Evolutionary conservation across 352 stramenopile genomes (phyloP).

Genomic region (Phytophthora pisi): DNA sequence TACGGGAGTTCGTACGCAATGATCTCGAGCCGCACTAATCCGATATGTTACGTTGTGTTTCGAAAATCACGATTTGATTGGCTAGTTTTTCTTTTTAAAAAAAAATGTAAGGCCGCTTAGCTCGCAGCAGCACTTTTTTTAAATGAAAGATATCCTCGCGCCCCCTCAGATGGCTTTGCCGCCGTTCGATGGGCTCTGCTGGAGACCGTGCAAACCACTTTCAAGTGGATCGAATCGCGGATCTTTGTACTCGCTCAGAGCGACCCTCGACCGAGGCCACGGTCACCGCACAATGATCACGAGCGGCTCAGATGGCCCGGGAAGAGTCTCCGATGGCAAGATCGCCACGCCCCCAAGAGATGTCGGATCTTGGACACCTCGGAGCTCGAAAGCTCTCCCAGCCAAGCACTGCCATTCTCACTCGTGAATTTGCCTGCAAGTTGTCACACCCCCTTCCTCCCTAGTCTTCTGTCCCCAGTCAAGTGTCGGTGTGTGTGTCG

Average conservation of each 20-base stretch:
- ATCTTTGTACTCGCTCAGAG: neutral
- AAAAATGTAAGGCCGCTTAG: no score
- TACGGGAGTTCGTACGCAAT: no score
- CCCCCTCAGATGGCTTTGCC: neutral
- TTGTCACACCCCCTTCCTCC: neutral
- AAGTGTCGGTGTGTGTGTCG: conserved; percentile 6
- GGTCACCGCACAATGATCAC: neutral
- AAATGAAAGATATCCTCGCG: neutral
- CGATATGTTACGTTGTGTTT: no score
- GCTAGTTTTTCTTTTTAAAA: no score
- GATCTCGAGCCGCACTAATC: no score
- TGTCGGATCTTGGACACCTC: neutral
- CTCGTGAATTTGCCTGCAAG: neutral
- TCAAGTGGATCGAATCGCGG: neutral
- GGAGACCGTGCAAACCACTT: no score
- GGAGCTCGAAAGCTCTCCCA: neutral
- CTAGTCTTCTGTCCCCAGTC: neutral
- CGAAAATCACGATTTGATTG: no score
- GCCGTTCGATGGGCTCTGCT: neutral
- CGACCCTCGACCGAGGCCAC: neutral
- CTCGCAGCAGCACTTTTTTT: neutral
- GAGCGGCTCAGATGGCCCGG: neutral
- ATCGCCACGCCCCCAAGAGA: neutral
- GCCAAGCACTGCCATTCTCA: neutral
- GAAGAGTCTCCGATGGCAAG: neutral